A percentile compares a stretch with the other conserved stretches of the same genome.
Conservation (phyloP, 2,329 filamentous ascomycete species). For the Phialocephala sp. region DNA sequence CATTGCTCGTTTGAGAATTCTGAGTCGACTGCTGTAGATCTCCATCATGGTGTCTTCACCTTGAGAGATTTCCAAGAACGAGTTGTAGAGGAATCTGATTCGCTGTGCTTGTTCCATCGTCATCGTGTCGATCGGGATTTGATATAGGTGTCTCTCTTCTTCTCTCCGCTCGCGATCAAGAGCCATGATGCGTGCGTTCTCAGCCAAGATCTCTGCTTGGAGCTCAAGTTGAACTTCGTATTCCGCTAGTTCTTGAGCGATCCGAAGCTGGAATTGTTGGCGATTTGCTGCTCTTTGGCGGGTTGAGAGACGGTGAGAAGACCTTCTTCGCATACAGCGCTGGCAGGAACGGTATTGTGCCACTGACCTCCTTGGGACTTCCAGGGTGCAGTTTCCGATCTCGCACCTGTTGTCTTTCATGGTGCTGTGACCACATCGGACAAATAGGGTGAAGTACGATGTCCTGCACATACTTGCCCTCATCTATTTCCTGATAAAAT, state of each 20-base stretch:
- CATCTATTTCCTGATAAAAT: no score
- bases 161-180: background rate
- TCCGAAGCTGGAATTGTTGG: background rate
- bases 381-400: background rate
- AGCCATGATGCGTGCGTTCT: background rate
- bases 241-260: background rate
- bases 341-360: background rate
- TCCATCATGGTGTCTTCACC: background rate
- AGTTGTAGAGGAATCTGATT: background rate
- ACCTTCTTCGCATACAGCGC: background rate
- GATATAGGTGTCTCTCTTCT: background rate
- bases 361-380: background rate
- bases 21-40: background rate
- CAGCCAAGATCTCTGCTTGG: background rate
- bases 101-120: background rate
- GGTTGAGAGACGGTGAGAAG: background rate
- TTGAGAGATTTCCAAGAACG: background rate
- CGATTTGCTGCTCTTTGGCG: background rate
- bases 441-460: background rate
- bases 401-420: slow-evolving; percentile 1
- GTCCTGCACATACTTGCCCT: background rate
- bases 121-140: background rate
- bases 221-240: background rate
- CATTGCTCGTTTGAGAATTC: background rate
- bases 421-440: background rate